Conservation (phyloP, 352 stramenopile genomes). For the Peronospora destructor region DNA sequence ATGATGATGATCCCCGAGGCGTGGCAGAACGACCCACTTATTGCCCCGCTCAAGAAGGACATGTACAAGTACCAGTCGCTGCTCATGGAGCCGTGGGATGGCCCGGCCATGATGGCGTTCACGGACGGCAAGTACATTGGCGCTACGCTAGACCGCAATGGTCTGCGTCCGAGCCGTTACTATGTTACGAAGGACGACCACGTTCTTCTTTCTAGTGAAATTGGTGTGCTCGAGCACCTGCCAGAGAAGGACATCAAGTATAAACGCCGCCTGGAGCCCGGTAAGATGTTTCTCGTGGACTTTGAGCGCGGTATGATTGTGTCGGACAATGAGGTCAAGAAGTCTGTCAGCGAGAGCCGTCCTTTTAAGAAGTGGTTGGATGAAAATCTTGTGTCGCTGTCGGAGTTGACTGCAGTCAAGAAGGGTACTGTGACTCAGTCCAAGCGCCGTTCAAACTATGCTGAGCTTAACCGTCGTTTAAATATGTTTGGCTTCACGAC, state of each 20-base stretch:
- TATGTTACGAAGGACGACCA: constrained; percentile 96
- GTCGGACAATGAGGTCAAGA: constrained; percentile 94
- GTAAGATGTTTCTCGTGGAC: constrained; percentile 97
- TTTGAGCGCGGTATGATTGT: constrained; percentile 93
- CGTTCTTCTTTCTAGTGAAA: constrained; percentile 92
- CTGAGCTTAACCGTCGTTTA: constrained; percentile 82
- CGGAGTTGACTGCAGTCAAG: constrained; percentile 43
- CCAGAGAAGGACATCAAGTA: constrained; percentile 88
- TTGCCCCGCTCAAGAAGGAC: constrained; percentile 89
- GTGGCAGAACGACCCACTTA: constrained; percentile 92
- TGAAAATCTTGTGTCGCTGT: constrained; percentile 86
- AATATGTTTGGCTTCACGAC: constrained; percentile 95
- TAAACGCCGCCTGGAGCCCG: constrained; percentile 92
- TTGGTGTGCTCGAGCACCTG: constrained; percentile 90
- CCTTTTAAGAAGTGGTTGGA: constrained; percentile 92
- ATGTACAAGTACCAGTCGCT: constrained; percentile 98
- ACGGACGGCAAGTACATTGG: constrained; percentile 93
- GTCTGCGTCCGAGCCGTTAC: constrained; percentile 92
- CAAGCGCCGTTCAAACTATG: constrained; percentile 38
- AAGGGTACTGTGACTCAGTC: constrained; percentile 15
- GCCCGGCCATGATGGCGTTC: constrained; percentile 97
- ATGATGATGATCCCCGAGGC: constrained; percentile 99
- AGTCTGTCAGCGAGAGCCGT: constrained; percentile 77
- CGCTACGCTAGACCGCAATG: constrained; percentile 95
- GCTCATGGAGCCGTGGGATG: constrained; percentile 97